Base-by-base conservation (phyloP, 2,329 filamentous ascomycete genomes). In the Fonsecaea nubica region DNA sequence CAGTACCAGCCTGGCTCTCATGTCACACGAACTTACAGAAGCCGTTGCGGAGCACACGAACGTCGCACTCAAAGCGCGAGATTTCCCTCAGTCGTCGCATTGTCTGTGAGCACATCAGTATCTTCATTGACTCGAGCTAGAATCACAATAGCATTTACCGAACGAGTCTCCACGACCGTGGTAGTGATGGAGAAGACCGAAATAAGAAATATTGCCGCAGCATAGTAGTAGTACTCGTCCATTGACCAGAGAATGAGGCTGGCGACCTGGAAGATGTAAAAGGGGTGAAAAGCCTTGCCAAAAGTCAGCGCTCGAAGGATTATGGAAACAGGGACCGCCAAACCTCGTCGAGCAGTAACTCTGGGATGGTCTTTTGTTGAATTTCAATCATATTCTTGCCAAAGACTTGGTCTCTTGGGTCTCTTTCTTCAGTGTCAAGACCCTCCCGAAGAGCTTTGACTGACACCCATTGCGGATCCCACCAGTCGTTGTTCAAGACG, bases 211-310 rank as follows among this genome's bases (percentile, higher is more conserved):
- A 99, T 99, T 76, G 93, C 96, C 15, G 89, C 85, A 4, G 95
- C 95, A 78, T 99, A 99, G 80, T 98, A 99, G 77, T 97, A 99
- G 78, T 99, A 99, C 74, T 96, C 86, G 75, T 99, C 95, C 72
- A 97, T 76, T 9, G 94, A 97, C 95, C 95, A 99, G 3, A 99
- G 86, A 48, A 96, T 80, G 71, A 99, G 83, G 82, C 95, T 98
- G 56, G 93, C 94, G 74, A 98, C 90, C 79, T 99, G 95, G 76
- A 99, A 99, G 63, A 99, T 90, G 77, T 99, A 99, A 77, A 99
- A 99, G 0, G 95, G 96, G 76, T 99, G 95, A 74, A 99, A 93
- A 21, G 92, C 93, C 87, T 92, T 69, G 18, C 36, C 10, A 42
- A 57, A 59, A 75, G 63, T 53, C 35, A 21, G 57, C 32, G 33